Evolutionary conservation across 352 stramenopile genomes (phyloP), one percentile per base, ranked within the genome.

Genomic region (Globisporangium orthogonon): DNA sequence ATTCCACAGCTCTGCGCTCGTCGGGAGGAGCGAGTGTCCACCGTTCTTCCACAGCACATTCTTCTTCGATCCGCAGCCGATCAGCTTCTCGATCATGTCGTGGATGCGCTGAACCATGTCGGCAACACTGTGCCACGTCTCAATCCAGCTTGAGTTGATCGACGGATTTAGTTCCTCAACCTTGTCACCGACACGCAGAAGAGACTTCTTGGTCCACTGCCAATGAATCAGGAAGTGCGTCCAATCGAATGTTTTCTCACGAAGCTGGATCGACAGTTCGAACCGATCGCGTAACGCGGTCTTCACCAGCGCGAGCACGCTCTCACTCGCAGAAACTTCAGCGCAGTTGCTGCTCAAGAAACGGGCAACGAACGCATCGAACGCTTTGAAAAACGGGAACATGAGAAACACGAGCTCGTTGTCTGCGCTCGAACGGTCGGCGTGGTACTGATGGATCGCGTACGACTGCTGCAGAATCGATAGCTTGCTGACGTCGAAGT

Each of bases 31-130:
- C 6, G 78, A 77, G 49, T 97, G 89, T 1, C 91, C 90, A 52
- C 92, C 92, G 52, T 80, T 86, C 61, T 98, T 98, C 91, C 94
- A 98, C 14, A 98, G 68, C 18, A 86, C 78, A 58, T 96, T 79
- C 56, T 91, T 94, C 49, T 71, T 71, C 3, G 75, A 65, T 2
- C 63, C 54, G 30, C 80, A 87, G 2, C 85, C 85, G 18, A 95
- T 89, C 10, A 82, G 61, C 47, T 76, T 77, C 30, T 80, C 67
- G 46, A 95, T 91, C 29, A 74, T 83, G 15, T 77, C 72, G 50
- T 91, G 65, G 52, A 93, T 78, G 15, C 85, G 78, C 30, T 93
- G 72, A 0, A 62, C 60, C 83, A 93, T 92, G 52, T 92, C 79
- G 13, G 76, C 52, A 31, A 92, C 66, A 7, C 70, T 54, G 9